A percentile compares a stretch with the other conserved stretches of the same genome.
Conservation (phyloP, 2,329 filamentous ascomycete species). For the Cytospora piceae region DNA sequence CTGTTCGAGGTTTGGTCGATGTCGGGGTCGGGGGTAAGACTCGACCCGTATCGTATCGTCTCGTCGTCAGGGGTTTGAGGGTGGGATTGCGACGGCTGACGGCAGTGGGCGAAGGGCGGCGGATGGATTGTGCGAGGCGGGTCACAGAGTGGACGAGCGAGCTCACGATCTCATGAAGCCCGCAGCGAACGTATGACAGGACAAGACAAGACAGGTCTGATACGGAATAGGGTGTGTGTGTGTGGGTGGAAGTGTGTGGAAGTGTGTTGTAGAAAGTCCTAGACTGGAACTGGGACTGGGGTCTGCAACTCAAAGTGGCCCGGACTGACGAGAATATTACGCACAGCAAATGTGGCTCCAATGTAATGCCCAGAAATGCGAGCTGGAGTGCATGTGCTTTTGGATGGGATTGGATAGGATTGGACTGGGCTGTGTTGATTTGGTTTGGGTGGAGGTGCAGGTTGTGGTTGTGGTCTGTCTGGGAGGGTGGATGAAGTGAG, state of each 20-base stretch:
- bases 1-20: conserved; percentile 9
- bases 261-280: neutral
- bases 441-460: neutral
- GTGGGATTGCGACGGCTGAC: neutral
- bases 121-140: neutral
- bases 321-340: conserved; percentile 22
- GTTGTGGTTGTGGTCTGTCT: neutral
- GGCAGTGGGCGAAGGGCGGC: neutral
- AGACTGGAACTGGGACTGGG: conserved; percentile 5
- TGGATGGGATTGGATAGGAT: neutral
- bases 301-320: too few species aligned
- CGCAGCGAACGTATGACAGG: neutral
- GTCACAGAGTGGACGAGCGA: neutral
- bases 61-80: neutral
- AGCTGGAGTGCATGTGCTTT: conserved; percentile 1
- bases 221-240: neutral
- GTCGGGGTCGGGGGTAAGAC: neutral
- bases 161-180: neutral
- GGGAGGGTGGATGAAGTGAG: too few species aligned
- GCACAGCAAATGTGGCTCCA: conserved; percentile 16
- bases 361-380: neutral
- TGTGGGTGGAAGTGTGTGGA: too few species aligned
- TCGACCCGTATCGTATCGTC: neutral
- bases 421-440: neutral
- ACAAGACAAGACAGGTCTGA: neutral